Evolutionary conservation across 163 green algal species (phyloP), one percentile per base, ranked within the genome.

Genomic region (Prototheca wickerhamii): DNA sequence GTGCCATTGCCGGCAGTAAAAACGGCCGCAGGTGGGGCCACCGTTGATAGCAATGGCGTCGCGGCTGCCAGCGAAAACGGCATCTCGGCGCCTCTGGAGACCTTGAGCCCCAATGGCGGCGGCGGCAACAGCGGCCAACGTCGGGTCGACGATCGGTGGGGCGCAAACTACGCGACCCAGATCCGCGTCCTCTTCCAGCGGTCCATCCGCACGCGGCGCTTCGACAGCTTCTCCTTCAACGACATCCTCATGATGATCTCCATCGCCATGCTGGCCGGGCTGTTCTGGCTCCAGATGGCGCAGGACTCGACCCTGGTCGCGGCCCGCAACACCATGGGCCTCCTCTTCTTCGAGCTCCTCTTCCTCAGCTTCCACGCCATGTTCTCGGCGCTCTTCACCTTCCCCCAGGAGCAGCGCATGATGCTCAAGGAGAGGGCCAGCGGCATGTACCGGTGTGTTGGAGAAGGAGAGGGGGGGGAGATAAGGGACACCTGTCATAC

Each of bases 271-370:
- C 78, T 96, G 28, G 44, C 70, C 4, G 89, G 89, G 42, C 60
- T 86, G 50, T 87, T 92, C 51, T 95, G 87, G 83, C 84, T 73
- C 28, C 63, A 83, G 28, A 59, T 29, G n/a, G 68, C 55, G 8
- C 54, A 72, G 43, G 74, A 62, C 42, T 32, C 68, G 49, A 71
- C 69, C 21, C 15, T 79, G 5, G 5, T 64, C 0, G 56, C 37
- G 7, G 60, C 64, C 25, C 42, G 35, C 32, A 72, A 76, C 60
- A 62, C 54, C 23, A 43, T 74, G 31, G 86, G 82, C 2, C 74
- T 96, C 64, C 74, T 96, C 4, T 96, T 96, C 78, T 96, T 97
- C 67, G 74, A 86, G 67, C 69, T 89, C 29, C 79, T 95, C 61
- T 95, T 95, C 76, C 79, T 87, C 25, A 69, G 73, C 55, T 94